These are phyloP conservation scores for Zygosaccharomyces gambellarensis DNA, from an alignment of 805 yeast species.

Conservation along the genomic window DNA sequence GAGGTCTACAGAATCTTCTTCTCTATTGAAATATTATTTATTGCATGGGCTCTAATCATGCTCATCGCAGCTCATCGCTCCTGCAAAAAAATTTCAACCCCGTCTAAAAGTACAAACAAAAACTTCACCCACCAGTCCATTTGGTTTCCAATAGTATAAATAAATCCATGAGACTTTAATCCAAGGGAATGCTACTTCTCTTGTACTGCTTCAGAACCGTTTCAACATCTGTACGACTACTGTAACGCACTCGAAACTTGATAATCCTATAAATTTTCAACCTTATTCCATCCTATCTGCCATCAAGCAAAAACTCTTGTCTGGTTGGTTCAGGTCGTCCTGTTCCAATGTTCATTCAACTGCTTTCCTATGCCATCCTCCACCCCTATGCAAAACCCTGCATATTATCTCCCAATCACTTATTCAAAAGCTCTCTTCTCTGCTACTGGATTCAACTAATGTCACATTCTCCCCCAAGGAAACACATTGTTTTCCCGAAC, in stretches of 20 bases:
- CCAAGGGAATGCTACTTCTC: too few species aligned
- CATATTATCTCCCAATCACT: not conserved
- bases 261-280: too few species aligned
- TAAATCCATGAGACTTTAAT: too few species aligned
- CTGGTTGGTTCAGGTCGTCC: too few species aligned
- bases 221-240: too few species aligned
- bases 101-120: not conserved
- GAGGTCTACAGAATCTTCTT: not conserved
- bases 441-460: not conserved
- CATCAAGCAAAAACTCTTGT: too few species aligned
- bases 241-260: too few species aligned
- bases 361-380: too few species aligned
- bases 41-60: not conserved
- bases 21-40: not conserved
- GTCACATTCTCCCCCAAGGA: not conserved
- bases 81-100: constrained; percentile 3
- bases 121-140: not conserved
- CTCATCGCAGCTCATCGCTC: constrained; percentile 13
- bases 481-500: not conserved
- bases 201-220: too few species aligned
- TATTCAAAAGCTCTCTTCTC: not conserved
- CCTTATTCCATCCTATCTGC: too few species aligned
- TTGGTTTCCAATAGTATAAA: too few species aligned
- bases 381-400: not conserved
- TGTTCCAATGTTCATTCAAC: too few species aligned